Base-by-base conservation (phyloP, 441 rosid genomes). In the Euphorbia corollata region DNA sequence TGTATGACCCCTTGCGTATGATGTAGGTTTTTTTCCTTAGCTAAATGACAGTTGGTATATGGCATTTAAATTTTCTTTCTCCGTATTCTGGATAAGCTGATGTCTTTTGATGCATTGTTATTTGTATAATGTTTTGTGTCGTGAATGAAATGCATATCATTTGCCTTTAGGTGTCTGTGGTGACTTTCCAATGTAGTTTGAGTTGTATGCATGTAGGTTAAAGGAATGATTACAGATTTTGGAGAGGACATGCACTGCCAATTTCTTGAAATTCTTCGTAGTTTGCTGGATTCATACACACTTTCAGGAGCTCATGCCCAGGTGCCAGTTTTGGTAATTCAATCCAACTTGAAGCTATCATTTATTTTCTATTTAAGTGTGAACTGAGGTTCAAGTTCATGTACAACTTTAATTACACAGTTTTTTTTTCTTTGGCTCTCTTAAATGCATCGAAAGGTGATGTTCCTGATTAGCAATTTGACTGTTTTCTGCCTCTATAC, bases 191-290 rank as follows among this genome's bases (percentile, higher is more conserved):
- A 53, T 22, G 18, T 50, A 47, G 41, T 60, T 19, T 62, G 27
- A 19, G 5, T 50, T 12, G 11, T 67, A 41, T 55, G 30, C 16
- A 6, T 65, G 41, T 86, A 96, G 99, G 94, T 96, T 71, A 90
- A 89, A 78, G 99, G 99, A 71, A 85, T 96, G 97, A 77, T 87
- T 75, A 95, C 97, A 64, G 98, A 92, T 78, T 92, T 92, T 73
- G 97, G 92, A 68, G 96, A 85, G 43, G 90, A 86, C 80, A 90
- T 96, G 98, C 92, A 96, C 65, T 96, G 97, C 83, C 98, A 92
- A 67, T 96, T 96, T 81, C 90, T 89, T 61, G 99, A 96, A 82
- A 96, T 96, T 79, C 89, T 96, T 67, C 96, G 98, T 45, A 90
- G 91, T 83, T 85, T 96, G 76, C 83, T 96, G 81, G 99, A 96